phyloP scores from a whole-genome alignment of 2,329 filamentous ascomycete genomes.

The Lecanicillium sp. region DNA sequence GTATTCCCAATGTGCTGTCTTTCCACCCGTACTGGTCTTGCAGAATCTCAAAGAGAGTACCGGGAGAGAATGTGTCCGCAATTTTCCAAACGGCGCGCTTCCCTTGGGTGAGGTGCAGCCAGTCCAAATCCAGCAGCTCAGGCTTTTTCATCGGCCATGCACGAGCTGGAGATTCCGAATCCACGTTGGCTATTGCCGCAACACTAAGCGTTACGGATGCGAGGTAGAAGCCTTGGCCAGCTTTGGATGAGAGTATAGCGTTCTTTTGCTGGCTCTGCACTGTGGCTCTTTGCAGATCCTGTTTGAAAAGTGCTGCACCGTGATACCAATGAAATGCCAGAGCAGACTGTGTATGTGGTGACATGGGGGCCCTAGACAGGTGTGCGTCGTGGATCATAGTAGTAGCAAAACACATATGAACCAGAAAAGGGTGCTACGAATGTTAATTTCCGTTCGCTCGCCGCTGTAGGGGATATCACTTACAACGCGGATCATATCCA shows the following conservation, averaged over 20 bases:
- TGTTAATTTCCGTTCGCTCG: not conserved
- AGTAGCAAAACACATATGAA: slow-evolving; percentile 48
- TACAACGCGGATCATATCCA: slow-evolving; percentile 13
- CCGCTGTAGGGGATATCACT: slow-evolving; percentile 3
- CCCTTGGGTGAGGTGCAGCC: slow-evolving; percentile 51
- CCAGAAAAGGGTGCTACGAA: slow-evolving; percentile 42
- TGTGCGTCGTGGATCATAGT: slow-evolving; percentile 48
- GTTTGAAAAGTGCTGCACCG: slow-evolving; percentile 41
- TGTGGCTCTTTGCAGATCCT: slow-evolving; percentile 27
- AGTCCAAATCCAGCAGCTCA: slow-evolving; percentile 44
- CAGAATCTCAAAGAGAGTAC: slow-evolving; percentile 40
- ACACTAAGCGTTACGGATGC: slow-evolving; percentile 41
- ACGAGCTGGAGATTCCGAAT: slow-evolving; percentile 34
- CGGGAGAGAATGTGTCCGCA: slow-evolving; percentile 39
- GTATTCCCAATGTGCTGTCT: slow-evolving; percentile 6
- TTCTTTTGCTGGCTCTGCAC: not conserved
- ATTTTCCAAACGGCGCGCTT: slow-evolving; percentile 50
- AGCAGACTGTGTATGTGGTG: slow-evolving; percentile 22
- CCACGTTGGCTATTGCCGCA: slow-evolving; percentile 39
- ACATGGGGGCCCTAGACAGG: slow-evolving; percentile 21
- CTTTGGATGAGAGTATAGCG: slow-evolving; percentile 23
- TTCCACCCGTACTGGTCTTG: slow-evolving; percentile 12
- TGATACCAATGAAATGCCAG: slow-evolving; percentile 43
- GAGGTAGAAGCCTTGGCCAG: slow-evolving; percentile 43
- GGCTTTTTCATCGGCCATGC: slow-evolving; percentile 50